Evolutionary conservation across 257 asterid species (phyloP), one percentile per base, ranked within the genome.

Genomic region (Striga asiatica): DNA sequence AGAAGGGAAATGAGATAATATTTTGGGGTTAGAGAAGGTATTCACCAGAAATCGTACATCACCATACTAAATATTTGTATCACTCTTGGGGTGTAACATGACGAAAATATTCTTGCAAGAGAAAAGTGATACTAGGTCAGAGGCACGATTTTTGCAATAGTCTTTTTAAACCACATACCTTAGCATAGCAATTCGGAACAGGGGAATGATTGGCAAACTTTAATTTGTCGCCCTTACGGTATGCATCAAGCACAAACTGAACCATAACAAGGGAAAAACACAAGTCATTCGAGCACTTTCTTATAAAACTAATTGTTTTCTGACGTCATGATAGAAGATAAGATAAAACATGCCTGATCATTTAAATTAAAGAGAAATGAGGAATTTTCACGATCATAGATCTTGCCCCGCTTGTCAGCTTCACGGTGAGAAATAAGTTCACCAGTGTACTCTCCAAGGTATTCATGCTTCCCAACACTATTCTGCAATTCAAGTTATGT

Each of bases 401-500:
- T 85, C 82, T 92, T 92, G 58, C 98, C 99, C 34, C 97, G 99
- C 83, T 92, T 92, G 73, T 92, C 99, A 73, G 99, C 99, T 75
- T 92, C 99, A 42, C 88, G 93, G 58, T 92, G 97, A 19, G 99
- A 82, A 65, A 88, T 84, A 34, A 92, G 64, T 73, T 92, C 99
- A 29, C 97, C 99, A 5, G 99, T 92, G 74, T 92, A 92, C 73
- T 88, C 97, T 39, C 99, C 99, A 39, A 92, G 94, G 74, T 82
- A 92, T 68, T 83, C 99, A 41, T 92, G 94, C 69, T 92, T 92
- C 62, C 71, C 64, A 50, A 92, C 99, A 38, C 76, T 79, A 78
- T 84, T 84, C 99, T 92, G 95, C 69, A 74, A 49, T 50, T 60
- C 17, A 45, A 58, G 9, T 49, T 54, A 51, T 32, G 45, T 68